Base-by-base conservation (phyloP, 345 rosid species). In the Pugionium dolabratum region DNA sequence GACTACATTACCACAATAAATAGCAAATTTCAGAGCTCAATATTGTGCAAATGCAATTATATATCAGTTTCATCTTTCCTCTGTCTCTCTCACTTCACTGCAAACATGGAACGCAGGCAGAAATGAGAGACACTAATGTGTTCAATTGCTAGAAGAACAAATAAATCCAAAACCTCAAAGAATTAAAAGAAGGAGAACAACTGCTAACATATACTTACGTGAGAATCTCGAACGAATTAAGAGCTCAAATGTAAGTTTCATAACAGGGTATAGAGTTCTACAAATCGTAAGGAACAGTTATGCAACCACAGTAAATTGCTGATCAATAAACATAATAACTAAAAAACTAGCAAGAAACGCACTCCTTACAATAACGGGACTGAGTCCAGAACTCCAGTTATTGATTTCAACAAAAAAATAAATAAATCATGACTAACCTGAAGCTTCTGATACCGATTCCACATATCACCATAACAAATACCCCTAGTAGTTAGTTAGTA, bases 81-180 rank as follows among this genome's bases (percentile, higher is more conserved):
- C 87, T 39, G 85, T 81, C n/a, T 50, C 2, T 5, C 4, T 50
- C 18, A 52, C 71, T 26, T 89, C 96, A 66, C 94, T 86, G 89
- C 85, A 75, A 26, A 33, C 31, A 46, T 61, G 7, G 34, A 4
- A 44, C 8, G 43, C 4, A 57, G 9, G 53, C 32, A 27, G 29
- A 26, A 7, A 47, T 27, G 27, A 8, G 4, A 47, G 3, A 48
- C 2, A 4, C 9, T 28, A 4, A 0, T 48, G 9, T 49, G n/a
- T 49, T 9, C 54, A 49, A 1, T 29, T 49, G 7, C 33, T 29
- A 11, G 4, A 9, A 31, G 7, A 50, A 27, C 5, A 50, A 29
- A 29, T 7, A 28, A 4, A 49, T 4, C 2, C 6, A 35, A 36
- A 54, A 6, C 34, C 11, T 6, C 28, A 10, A 54, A 33, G 28